A percentile compares a stretch with the other conserved stretches of the same genome.
These are phyloP conservation scores for Erucastrum elatum DNA, from an alignment of 345 rosid genomes.

Conservation along the genomic window DNA sequence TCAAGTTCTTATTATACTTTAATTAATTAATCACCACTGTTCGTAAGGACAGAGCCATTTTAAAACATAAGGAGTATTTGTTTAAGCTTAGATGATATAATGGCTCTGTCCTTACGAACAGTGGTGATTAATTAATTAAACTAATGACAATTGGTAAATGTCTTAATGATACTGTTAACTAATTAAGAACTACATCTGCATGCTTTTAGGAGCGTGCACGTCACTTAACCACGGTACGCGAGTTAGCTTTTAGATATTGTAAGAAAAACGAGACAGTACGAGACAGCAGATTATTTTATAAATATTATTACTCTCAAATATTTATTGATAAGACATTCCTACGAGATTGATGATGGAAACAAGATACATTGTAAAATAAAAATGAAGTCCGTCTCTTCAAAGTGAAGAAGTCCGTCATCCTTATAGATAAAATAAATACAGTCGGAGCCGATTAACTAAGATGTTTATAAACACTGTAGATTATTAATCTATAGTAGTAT, in stretches of 20 bases:
- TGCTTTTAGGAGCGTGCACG: slow-evolving; percentile 6
- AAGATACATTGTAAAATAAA: background rate
- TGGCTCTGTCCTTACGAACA: background rate
- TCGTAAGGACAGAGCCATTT: too few species aligned
- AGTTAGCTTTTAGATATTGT: background rate
- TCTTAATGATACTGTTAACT: background rate
- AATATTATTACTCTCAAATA: background rate
- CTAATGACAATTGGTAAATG: background rate
- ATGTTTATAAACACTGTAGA: background rate
- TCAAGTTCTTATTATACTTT: background rate
- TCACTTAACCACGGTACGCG: slow-evolving; percentile 6
- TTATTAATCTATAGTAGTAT: background rate
- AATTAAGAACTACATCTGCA: background rate
- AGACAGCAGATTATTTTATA: slow-evolving; percentile 23
- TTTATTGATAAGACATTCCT: slow-evolving; percentile 22
- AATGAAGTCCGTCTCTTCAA: background rate
- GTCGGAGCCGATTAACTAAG: background rate
- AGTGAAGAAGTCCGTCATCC: background rate
- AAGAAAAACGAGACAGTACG: slow-evolving; percentile 7
- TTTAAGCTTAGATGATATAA: background rate
- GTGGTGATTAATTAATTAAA: background rate
- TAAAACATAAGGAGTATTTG: too few species aligned
- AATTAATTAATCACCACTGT: too few species aligned
- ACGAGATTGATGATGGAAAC: background rate
- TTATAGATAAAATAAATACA: background rate